phyloP scores from a whole-genome alignment of 2,329 filamentous ascomycete genomes.

The Clarireedia hainanense region DNA sequence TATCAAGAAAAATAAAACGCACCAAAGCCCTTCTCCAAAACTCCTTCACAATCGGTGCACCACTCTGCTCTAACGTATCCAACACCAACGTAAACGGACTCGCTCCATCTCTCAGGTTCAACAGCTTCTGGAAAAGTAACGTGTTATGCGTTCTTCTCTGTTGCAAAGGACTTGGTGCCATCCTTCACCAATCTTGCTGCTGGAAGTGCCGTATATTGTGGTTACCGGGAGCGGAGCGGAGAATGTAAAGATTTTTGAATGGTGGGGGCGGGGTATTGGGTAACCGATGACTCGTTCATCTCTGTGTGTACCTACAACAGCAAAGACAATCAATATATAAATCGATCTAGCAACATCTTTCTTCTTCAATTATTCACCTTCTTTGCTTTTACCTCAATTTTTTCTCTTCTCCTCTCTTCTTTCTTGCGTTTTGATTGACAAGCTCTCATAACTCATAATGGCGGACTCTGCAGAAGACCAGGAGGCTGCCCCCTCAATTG shows the following conservation, averaged over 20 bases:
- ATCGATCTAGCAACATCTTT: no score
- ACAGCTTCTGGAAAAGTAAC: slow-evolving; percentile 72
- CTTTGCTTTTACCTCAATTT: no score
- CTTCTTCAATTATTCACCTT: no score
- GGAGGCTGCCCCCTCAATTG: slow-evolving; percentile 40
- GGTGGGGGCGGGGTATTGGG: no score
- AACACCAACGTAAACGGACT: slow-evolving; percentile 83
- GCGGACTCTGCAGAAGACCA: slow-evolving; percentile 11
- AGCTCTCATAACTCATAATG: neutral
- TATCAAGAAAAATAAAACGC: slow-evolving; percentile 3
- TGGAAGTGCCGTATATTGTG: no score
- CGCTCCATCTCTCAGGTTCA: slow-evolving; percentile 68
- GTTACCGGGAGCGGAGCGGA: neutral
- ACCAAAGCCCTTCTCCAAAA: slow-evolving; percentile 68
- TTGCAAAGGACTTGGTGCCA: slow-evolving; percentile 48
- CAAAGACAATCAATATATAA: no score
- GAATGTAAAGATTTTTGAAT: neutral
- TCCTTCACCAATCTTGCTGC: slow-evolving; percentile 23
- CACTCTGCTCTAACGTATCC: slow-evolving; percentile 78
- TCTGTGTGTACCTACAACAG: no score
- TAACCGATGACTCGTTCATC: no score
- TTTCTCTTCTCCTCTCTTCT: no score
- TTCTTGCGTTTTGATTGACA: no score
- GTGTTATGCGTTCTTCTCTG: slow-evolving; percentile 80
- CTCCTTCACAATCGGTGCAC: slow-evolving; percentile 60